Evolutionary conservation across 345 rosid species (phyloP).

Genomic region (Orychophragmus violaceus): DNA sequence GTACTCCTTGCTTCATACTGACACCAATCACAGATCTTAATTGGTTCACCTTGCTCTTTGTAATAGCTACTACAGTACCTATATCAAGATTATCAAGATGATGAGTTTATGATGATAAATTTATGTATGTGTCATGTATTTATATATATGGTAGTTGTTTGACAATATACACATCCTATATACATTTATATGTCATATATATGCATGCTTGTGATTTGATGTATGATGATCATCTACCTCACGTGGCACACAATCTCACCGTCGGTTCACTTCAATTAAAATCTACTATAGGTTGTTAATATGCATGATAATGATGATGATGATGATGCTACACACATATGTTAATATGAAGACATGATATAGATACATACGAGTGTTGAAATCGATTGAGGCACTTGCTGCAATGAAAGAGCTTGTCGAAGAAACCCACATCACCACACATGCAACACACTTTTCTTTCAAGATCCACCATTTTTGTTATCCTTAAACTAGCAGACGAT

Average conservation of each 20-base stretch:
- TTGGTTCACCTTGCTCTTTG: constrained; percentile 56
- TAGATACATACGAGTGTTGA: constrained; percentile 73
- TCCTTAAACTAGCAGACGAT: not conserved
- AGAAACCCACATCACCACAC: constrained; percentile 98
- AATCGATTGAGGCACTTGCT: constrained; percentile 77
- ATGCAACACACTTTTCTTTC: constrained; percentile 74
- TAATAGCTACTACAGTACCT: constrained; percentile 94
- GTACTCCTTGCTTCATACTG: constrained; percentile 52
- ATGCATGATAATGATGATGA: constrained; percentile 1
- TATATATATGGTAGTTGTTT: constrained; percentile 5
- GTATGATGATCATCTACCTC: constrained; percentile 16
- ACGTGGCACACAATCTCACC: constrained; percentile 25
- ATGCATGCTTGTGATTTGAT: constrained; percentile 24
- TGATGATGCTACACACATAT: not conserved
- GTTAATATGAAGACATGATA: not conserved
- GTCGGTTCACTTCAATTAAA: not conserved
- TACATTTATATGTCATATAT: not conserved
- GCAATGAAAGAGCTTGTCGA: constrained; percentile 95
- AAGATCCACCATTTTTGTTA: constrained; percentile 66
- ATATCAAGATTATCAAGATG: constrained; percentile 4
- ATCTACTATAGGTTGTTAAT: not conserved
- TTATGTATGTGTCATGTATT: not conserved
- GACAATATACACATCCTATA: not conserved
- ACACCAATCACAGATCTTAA: constrained; percentile 88
- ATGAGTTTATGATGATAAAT: not conserved